Conservation (phyloP, 192 early-diverging fungal species). For the Mortierella hygrophila region DNA sequence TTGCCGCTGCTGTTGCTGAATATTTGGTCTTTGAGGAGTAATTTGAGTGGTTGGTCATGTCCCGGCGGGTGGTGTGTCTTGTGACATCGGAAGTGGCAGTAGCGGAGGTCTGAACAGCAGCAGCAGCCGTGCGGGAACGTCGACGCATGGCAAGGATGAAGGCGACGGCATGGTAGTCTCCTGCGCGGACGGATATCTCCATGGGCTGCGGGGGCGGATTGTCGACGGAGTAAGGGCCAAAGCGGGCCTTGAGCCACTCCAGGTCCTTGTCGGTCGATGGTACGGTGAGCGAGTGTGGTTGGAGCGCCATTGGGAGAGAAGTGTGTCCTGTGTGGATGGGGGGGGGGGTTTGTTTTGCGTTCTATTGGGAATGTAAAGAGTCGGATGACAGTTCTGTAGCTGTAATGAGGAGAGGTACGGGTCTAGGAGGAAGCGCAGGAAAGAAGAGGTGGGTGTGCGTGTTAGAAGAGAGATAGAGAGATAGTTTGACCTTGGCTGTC, state of each 20-base stretch:
- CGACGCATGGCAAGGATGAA: slow-evolving; percentile 56
- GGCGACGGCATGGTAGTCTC: slow-evolving; percentile 52
- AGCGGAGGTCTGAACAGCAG: background rate
- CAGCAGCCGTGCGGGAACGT: slow-evolving; percentile 28
- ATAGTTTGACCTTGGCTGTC: too few species aligned
- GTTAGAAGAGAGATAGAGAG: too few species aligned
- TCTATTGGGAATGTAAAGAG: too few species aligned
- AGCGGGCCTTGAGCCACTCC: slow-evolving; percentile 53
- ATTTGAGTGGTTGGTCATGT: background rate
- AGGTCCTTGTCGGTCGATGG: slow-evolving; percentile 27
- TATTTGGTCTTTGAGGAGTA: background rate
- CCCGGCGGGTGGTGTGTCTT: background rate
- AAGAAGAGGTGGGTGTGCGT: too few species aligned
- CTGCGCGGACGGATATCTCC: slow-evolving; percentile 47
- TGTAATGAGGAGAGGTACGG: too few species aligned
- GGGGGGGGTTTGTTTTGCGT: background rate
- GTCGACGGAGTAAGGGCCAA: slow-evolving; percentile 52
- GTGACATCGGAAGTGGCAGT: background rate
- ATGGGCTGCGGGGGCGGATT: slow-evolving; percentile 48
- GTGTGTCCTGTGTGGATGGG: background rate
- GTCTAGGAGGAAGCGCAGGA: too few species aligned
- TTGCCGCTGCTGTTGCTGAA: background rate
- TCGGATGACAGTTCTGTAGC: too few species aligned
- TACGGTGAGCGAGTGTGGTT: background rate
- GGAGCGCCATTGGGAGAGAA: background rate